Conservation (phyloP, 371 early-diverging fungal species). For the Mortierella sp. region DNA sequence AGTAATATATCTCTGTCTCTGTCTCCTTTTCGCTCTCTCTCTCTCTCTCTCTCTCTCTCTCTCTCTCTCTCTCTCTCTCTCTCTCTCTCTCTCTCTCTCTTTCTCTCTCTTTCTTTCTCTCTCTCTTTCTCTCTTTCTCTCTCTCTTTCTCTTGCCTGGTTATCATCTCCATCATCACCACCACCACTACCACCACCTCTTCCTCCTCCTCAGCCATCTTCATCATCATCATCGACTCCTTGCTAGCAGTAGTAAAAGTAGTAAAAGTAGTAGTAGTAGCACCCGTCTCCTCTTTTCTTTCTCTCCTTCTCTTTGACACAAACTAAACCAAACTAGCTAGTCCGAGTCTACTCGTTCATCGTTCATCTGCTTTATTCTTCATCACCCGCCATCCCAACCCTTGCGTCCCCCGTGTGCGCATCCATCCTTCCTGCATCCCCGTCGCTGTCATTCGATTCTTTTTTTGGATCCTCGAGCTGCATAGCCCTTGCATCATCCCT, state of each 20-base stretch:
- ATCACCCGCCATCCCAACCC: too few relatives aligned
- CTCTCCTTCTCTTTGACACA: neutral
- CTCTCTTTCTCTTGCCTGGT: neutral
- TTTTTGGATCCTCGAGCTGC: too few relatives aligned
- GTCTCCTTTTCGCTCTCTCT: neutral
- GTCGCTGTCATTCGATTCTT: too few relatives aligned
- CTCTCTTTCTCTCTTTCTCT: too few relatives aligned
- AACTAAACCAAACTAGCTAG: too few relatives aligned
- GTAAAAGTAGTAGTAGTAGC: too few relatives aligned
- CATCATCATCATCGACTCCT: neutral
- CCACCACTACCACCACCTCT: neutral
- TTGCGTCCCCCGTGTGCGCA: too few relatives aligned
- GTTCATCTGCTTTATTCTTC: slow-evolving; percentile 2
- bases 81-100: neutral
- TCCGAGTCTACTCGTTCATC: neutral
- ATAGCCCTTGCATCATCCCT: neutral
- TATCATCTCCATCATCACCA: slow-evolving; percentile 4
- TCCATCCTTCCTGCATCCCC: too few relatives aligned
- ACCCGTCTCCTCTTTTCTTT: neutral
- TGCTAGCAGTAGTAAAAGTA: too few relatives aligned
- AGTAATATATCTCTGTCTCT: neutral
- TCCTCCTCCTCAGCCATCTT: neutral
- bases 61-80: neutral
- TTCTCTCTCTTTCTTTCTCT: too few relatives aligned
- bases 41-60: neutral